Evolutionary conservation across 306 rosid species (phyloP), one percentile per base, ranked within the genome.

Genomic region (Fragaria nilgerrensis): DNA sequence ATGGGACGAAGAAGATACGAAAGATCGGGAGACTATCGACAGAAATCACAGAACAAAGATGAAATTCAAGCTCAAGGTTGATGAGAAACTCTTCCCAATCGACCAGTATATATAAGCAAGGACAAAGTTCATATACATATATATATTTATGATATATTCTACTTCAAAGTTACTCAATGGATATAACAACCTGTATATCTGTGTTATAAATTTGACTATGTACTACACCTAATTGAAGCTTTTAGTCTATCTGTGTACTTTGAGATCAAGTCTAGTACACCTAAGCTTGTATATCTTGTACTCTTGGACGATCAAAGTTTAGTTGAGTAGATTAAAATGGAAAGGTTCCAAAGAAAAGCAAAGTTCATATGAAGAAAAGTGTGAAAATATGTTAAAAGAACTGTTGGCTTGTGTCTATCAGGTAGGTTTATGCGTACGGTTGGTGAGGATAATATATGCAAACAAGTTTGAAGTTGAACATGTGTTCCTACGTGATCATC

Each of bases 121-220:
- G 55, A 49, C 6, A 15, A 3, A 16, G 1, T 49, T 15, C 55
- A 49, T 11, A 5, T 61, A 11, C 37, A 27, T 61, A 27, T 25
- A 23, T 32, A 20, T 20, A 20, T 61, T 12, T 25, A 25, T 25
- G 66, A 27, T 6, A 16, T 34, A 34, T 53, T 66, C 80, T 82
- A 70, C 93, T 87, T 89, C 61, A 44, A 89, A 91, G 93, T 77
- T 62, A 89, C 96, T 86, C 89, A 82, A 84, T 53, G 77, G 69
- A 74, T 41, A 81, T 76, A 81, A 78, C 75, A 55, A 76, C 81
- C 89, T 76, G 80, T 80, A 29, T 6, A 36, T 59, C 9, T 5
- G 56, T 41, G 32, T 58, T 74, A 43, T 32, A 83, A 80, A 67
- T 76, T 88, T 80, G 85, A 83, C 82, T 0, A 32, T 64, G 69